A percentile compares a stretch with the other conserved stretches of the same genome.
phyloP scores from a whole-genome alignment of 352 stramenopile genomes.

The Globisporangium irregulare region DNA sequence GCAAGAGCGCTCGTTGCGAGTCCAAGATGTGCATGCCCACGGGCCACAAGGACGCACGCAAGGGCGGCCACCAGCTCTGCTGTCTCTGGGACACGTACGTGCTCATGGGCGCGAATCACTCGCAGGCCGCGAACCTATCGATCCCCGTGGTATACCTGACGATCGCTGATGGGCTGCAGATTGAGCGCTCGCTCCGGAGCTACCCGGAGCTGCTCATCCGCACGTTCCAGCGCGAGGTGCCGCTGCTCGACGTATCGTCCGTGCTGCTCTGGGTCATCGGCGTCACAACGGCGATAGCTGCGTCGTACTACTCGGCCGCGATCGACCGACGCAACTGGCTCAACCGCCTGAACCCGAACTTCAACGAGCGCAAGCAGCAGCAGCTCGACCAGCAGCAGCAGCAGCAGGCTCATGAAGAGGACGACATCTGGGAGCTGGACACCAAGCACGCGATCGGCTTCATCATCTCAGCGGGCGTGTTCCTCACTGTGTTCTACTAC shows the following conservation, averaged over 20 bases:
- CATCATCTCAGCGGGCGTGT: conserved; percentile 51
- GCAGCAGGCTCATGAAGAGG: conserved; percentile 11
- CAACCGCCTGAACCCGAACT: conserved; percentile 20
- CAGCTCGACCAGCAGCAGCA: conserved; percentile 25
- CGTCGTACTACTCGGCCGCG: conserved; percentile 59
- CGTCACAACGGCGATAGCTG: conserved; percentile 51
- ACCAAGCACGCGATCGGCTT: conserved; percentile 57
- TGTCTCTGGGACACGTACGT: conserved; percentile 80
- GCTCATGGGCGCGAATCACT: conserved; percentile 68
- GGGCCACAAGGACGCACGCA: conserved; percentile 21
- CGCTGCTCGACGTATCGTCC: conserved; percentile 55
- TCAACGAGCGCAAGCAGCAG: conserved; percentile 16
- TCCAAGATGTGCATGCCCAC: conserved; percentile 65
- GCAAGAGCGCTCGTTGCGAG: conserved; percentile 25
- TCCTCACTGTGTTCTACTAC: conserved; percentile 73
- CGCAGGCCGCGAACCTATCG: conserved; percentile 31
- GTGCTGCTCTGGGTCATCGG: conserved; percentile 62
- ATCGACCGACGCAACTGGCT: conserved; percentile 20
- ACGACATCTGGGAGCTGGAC: conserved; percentile 65
- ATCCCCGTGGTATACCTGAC: conserved; percentile 75
- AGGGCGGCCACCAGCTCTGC: conserved; percentile 50
- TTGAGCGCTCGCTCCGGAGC: conserved; percentile 34
- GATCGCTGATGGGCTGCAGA: conserved; percentile 45
- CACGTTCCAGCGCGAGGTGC: conserved; percentile 43
- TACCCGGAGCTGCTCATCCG: conserved; percentile 43